Base-by-base conservation (phyloP, 2,329 filamentous ascomycete genomes). In the Nannizzia gypsea region DNA sequence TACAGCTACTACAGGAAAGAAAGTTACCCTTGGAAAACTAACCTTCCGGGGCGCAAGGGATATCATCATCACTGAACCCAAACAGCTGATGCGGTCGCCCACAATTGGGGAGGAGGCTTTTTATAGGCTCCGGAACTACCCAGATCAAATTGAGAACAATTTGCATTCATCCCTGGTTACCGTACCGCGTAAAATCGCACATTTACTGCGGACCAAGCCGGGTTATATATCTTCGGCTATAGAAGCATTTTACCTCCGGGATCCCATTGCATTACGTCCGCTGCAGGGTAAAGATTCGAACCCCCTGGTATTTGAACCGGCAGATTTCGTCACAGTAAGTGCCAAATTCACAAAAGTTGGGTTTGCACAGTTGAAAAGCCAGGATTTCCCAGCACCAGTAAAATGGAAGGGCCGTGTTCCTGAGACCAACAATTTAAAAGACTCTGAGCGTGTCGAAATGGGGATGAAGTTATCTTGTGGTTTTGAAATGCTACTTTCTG, bases 401-500 rank as follows among this genome's bases (percentile, higher is more conserved):
- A 76, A 78, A 3, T 85, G 81, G 77, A 71, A 73, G 3, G 72
- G 70, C 1, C 76, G 76, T 6, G 65, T 80, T 3, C 77, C 72
- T 3, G 46, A 67, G 20, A 69, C 64, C 36, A 68, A 70, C 3
- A 26, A 75, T 66, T 40, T 84, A 77, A 83, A 75, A 70, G 63
- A 63, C 62, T 64, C 71, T 74, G 57, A 67, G 75, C 63, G 77
- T 56, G 74, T 78, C 1, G 87, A 92, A 60, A 76, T 88, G 44
- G 91, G 91, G 9, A 92, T 96, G 86, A 97, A 97, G 70, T 74
- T 97, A 8, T 82, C 89, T 0, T 90, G 87, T 66, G 93, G 92
- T 0, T 90, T 96, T 67, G 92, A 99, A 73, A 93, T 97, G 81
- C 79, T 97, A 56, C 75, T 90, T 0, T 76, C 77, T 8, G 83